Percentiles rank a stretch among this genome's conserved stretches.
Conservation (phyloP, 1,284 basidiomycete genomes). For the Malassezia restricta region DNA sequence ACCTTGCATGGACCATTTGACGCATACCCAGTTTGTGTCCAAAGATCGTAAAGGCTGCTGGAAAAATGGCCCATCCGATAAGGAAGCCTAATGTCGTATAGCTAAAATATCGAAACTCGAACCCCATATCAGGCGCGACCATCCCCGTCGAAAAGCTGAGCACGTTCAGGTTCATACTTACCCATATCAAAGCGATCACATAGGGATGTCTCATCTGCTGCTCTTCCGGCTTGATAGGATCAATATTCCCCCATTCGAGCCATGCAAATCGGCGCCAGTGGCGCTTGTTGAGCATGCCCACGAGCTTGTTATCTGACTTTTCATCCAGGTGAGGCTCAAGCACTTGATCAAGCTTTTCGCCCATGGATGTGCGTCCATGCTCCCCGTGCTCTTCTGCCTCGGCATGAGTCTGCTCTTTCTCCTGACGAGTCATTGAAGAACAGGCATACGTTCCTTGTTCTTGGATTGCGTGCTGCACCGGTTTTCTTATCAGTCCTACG, state of each 20-base stretch:
- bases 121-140: slow-evolving; percentile 52
- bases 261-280: slow-evolving; percentile 2
- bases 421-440: no score
- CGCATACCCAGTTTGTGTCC: slow-evolving; percentile 56
- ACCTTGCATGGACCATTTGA: slow-evolving; percentile 54
- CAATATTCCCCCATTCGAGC: slow-evolving; percentile 12
- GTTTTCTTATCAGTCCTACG: no score
- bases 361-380: no score
- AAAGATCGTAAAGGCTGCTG: slow-evolving; percentile 45
- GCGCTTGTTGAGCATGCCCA: background rate
- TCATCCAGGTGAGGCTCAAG: background rate
- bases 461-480: no score
- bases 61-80: slow-evolving; percentile 42
- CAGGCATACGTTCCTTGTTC: no score
- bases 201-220: slow-evolving; percentile 1
- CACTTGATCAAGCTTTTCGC: background rate
- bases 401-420: no score
- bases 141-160: slow-evolving; percentile 55
- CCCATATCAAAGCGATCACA: slow-evolving; percentile 4
- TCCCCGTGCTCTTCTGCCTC: no score
- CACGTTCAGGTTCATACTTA: slow-evolving; percentile 18
- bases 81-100: slow-evolving; percentile 46
- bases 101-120: slow-evolving; percentile 50
- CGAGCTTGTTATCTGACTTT: background rate
- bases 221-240: slow-evolving; percentile 9